Evolutionary conservation across 2,329 filamentous ascomycete species (phyloP).

Genomic region (Aspergillus udagawae): DNA sequence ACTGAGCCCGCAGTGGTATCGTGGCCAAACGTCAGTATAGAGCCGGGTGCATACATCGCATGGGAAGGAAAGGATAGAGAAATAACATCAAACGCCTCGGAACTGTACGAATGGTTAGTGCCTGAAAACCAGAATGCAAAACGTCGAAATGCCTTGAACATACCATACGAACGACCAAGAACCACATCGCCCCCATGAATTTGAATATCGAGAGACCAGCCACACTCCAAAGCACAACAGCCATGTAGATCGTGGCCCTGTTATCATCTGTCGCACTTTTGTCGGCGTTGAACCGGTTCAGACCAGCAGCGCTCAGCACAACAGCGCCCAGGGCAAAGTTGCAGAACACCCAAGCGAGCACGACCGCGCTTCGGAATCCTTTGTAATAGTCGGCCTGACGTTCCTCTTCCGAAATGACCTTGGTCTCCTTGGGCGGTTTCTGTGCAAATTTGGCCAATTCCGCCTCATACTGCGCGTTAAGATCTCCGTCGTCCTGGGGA

Average conservation of each 20-base stretch:
- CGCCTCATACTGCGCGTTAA: slow-evolving; percentile 90
- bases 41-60: not conserved
- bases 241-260: slow-evolving; percentile 77
- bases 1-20: slow-evolving; percentile 30
- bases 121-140: not conserved
- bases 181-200: slow-evolving; percentile 85
- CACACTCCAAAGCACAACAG: slow-evolving; percentile 83
- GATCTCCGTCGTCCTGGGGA: slow-evolving; percentile 84
- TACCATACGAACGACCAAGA: slow-evolving; percentile 84
- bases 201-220: slow-evolving; percentile 79
- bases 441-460: slow-evolving; percentile 70
- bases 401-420: slow-evolving; percentile 53
- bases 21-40: slow-evolving; percentile 17
- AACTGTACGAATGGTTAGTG: slow-evolving; percentile 35
- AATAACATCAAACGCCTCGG: slow-evolving; percentile 45
- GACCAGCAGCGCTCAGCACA: slow-evolving; percentile 78
- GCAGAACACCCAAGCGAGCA: slow-evolving; percentile 92
- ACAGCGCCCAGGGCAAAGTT: slow-evolving; percentile 86
- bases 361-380: slow-evolving; percentile 86
- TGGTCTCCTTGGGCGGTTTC: slow-evolving; percentile 69
- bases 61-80: not conserved
- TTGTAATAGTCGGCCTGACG: slow-evolving; percentile 98
- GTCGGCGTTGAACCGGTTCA: slow-evolving; percentile 61
- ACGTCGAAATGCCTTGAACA: slow-evolving; percentile 36
- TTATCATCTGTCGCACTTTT: slow-evolving; percentile 44